Percentiles rank a stretch among this genome's conserved stretches.
Evolutionary conservation across 176 grass and related monocot species (phyloP).

Genomic region (Alopecurus myosuroides): DNA sequence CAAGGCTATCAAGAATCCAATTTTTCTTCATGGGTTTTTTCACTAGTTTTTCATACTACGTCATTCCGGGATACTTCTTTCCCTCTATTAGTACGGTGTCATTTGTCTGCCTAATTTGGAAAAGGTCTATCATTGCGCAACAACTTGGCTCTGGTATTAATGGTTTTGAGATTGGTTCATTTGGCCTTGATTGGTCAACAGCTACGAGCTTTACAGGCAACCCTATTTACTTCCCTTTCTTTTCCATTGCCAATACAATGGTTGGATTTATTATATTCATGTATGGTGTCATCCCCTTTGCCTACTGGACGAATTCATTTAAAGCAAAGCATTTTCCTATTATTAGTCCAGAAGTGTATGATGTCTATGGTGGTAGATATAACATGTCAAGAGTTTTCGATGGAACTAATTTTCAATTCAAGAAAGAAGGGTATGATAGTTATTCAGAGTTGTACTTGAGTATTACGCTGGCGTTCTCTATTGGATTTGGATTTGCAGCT

Average conservation of each 20-base stretch:
- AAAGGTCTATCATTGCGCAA: not conserved
- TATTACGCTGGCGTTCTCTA: not conserved
- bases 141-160: slow-evolving; percentile 13
- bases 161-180: slow-evolving; percentile 7
- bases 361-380: slow-evolving; percentile 1
- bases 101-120: not conserved
- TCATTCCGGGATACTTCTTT: not conserved
- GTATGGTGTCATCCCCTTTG: not conserved
- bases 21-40: slow-evolving; percentile 7
- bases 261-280: not conserved
- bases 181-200: slow-evolving; percentile 10
- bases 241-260: not conserved
- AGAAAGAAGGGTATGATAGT: not conserved
- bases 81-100: not conserved
- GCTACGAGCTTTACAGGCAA: not conserved
- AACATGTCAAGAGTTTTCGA: slow-evolving; percentile 1
- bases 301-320: slow-evolving; percentile 5
- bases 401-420: not conserved
- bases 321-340: slow-evolving; percentile 11
- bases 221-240: not conserved
- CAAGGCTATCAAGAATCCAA: not conserved
- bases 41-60: slow-evolving; percentile 12
- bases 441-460: not conserved
- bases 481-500: slow-evolving; percentile 1
- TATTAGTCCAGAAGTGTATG: not conserved